These are phyloP conservation scores for Aureobasidium leucospermi DNA, from an alignment of 2,329 filamentous ascomycete species.

Conservation along the genomic window DNA sequence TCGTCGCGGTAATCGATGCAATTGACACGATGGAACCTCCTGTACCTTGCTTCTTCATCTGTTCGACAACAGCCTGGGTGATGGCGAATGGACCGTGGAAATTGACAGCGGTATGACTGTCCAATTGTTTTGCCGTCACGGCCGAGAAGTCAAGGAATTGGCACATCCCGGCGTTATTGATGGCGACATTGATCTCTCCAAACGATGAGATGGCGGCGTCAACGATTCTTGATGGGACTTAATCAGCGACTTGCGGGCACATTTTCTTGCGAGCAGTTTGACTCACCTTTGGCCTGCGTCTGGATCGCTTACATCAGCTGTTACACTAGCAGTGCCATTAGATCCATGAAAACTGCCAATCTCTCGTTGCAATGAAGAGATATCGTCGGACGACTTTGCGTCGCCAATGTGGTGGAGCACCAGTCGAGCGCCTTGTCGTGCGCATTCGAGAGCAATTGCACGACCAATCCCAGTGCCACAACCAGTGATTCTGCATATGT, in stretches of 20 bases:
- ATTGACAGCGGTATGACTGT: neutral
- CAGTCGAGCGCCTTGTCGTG: neutral
- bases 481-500: slow-evolving; percentile 3
- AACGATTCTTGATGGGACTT: neutral
- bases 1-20: neutral
- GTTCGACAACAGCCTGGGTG: neutral
- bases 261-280: neutral
- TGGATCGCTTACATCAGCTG: neutral
- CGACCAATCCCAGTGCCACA: neutral
- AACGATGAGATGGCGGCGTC: neutral
- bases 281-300: neutral
- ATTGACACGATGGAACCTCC: neutral
- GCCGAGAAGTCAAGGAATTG: neutral
- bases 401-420: neutral
- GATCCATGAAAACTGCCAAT: neutral
- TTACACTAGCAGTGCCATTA: neutral
- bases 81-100: neutral
- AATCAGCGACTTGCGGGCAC: neutral
- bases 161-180: slow-evolving; percentile 11
- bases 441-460: neutral
- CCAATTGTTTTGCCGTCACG: neutral
- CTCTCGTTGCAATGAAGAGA: neutral
- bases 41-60: neutral
- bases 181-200: neutral
- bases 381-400: neutral